Evolutionary conservation across 768 basidiomycete genomes (phyloP), one percentile per base, ranked within the genome.

Genomic region (Brasilioporus rufonigricans): DNA sequence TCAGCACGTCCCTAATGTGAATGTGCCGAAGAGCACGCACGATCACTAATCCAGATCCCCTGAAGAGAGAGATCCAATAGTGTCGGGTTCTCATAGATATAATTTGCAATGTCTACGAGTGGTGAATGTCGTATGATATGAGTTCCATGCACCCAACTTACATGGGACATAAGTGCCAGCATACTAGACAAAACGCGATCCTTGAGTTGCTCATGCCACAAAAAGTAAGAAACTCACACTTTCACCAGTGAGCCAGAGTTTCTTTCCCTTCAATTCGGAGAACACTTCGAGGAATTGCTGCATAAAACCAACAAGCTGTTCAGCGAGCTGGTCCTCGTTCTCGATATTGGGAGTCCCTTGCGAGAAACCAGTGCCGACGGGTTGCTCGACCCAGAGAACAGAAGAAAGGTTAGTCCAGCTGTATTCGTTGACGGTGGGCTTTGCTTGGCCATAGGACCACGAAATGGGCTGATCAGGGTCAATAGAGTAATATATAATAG

Each of bases 391-490:
- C 76, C 80, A 91, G 18, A 90, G 71, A 8, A 89, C 70, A 51
- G 84, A 88, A 2, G 87, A 87, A 9, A 91, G 74, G 62, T 90
- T 91, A 0, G 89, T 90, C 89, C 89, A 91, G 67, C 86, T 87
- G 60, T 77, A 79, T 59, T 85, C 76, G 50, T 89, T 91, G 6
- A 67, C 74, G 1, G 79, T 86, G 4, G 87, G 83, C 51, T 77
- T 76, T 2, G 86, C 87, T 61, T 81, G 80, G 1, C 89, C 89
- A 41, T 61, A 74, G 7, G 77, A 68, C 87, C 87, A 89, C 40
- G 74, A 77, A 67, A 91, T 75, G 1, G 89, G 89, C 87, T 89
- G 29, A 27, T 14, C 2, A 13, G 44, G 13, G 26, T 36, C 23
- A 36, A 56, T 43, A 56, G 51, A 11, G 55, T 55, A 26, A 52